These are phyloP conservation scores for Fremontodendron californicum DNA, from an alignment of 345 rosid genomes.

Conservation along the genomic window DNA sequence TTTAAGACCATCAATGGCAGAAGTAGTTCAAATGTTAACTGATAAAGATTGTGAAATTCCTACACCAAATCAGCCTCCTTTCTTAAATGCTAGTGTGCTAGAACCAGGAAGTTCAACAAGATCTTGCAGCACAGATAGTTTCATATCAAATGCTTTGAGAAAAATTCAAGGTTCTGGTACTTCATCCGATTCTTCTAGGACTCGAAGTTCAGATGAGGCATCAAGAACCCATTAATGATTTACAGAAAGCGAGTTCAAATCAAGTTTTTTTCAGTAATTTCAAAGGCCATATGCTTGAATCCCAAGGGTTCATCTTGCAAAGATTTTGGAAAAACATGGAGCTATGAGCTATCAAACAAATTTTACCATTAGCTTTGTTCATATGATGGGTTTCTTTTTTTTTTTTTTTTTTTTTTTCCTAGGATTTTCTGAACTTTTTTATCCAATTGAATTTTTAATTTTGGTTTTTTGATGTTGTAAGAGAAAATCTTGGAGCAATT, in stretches of 20 bases:
- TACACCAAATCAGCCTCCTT: conserved; percentile 48
- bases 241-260: background rate
- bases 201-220: conserved; percentile 22
- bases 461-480: background rate
- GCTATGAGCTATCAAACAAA: no score
- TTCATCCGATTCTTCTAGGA: conserved; percentile 32
- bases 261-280: background rate
- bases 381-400: no score
- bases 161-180: conserved; percentile 22
- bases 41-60: conserved; percentile 24
- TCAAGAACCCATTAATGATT: conserved; percentile 20
- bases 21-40: conserved; percentile 37
- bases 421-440: background rate
- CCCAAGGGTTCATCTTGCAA: background rate
- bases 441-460: background rate
- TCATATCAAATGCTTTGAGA: conserved; percentile 22
- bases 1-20: conserved; percentile 46
- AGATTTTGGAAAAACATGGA: background rate
- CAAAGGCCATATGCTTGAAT: background rate
- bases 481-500: background rate
- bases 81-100: conserved; percentile 29
- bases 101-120: conserved; percentile 20
- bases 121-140: conserved; percentile 25
- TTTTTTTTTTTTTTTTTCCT: background rate
- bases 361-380: no score